Base-by-base conservation (phyloP, 495 filamentous ascomycete genomes). In the Cercophora newfieldiana region DNA sequence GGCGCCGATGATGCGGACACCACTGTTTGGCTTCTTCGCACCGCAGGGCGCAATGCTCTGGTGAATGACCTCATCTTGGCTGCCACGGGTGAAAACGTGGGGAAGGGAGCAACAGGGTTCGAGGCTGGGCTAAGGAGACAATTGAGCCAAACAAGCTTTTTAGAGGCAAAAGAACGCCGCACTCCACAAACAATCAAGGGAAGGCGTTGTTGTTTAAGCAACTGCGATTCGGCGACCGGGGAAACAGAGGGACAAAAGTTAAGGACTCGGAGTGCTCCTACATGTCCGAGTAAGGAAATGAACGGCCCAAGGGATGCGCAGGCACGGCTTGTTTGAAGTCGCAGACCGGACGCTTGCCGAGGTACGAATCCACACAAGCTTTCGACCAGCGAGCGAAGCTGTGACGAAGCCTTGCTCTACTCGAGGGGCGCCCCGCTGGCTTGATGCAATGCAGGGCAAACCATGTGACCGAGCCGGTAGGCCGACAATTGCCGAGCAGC, bases 21-120 rank as follows among this genome's bases (percentile, higher is more conserved):
- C 72, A 87, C 74, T 61, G 74, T 74, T 65, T 70, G 67, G 66
- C 79, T 74, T 72, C 77, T 83, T 69, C 87, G 88, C 68, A 88
- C 83, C 71, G 90, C 82, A 51, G 91, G 90, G 67, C 90, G 84
- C 72, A 94, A 76, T 16, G 84, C 82, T 72, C 87, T 87, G 49
- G 84, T 78, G 68, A 94, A 82, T 47, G 90, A 89, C 62, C 89
- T 86, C 91, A 94, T 94, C 28, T 66, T 74, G 63, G 24, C 33
- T 10, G 51, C 44, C 7, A 29, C 19, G 51, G 1, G 55, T 54
- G 24, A 37, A 63, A 55, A 61, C 57, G 58, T 30, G 49, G 55
- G 53, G 48, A 61, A 22, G 18, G 4, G 12, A 16, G 37, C 4
- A 44, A 44, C 18, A 61, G 25, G 26, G 55, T 57, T 56, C 21